These are phyloP conservation scores for Imleria badia DNA, from an alignment of 768 basidiomycete genomes.

Conservation along the genomic window DNA sequence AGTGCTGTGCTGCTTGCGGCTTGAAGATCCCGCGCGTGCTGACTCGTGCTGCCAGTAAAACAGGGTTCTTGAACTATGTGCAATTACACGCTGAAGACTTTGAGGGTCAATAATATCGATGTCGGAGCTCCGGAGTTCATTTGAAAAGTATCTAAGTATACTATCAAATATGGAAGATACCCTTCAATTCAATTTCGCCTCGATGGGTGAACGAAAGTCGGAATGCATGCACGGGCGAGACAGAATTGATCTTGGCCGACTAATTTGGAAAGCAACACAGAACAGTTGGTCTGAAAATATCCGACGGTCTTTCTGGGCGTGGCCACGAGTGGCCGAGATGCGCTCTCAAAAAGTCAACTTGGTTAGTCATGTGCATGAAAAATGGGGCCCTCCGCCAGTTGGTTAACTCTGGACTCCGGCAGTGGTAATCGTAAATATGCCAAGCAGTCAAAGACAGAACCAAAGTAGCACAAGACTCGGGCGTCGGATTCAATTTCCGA, in stretches of 20 bases:
- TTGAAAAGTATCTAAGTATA: not conserved
- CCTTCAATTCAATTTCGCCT: not conserved
- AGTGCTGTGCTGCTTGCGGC: conserved; percentile 7
- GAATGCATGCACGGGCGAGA: not conserved
- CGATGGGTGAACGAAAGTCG: not conserved
- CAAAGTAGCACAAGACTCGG: not conserved
- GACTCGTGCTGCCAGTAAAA: conserved; percentile 25
- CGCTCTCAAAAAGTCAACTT: not conserved
- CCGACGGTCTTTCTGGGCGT: not conserved
- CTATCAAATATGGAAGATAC: not conserved
- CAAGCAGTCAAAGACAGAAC: not conserved
- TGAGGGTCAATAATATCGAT: conserved; percentile 7
- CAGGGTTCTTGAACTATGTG: conserved; percentile 39
- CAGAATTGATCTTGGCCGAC: not conserved
- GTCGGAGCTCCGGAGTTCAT: not conserved
- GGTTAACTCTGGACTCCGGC: not conserved
- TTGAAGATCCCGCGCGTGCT: not conserved
- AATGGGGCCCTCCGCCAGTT: not conserved
- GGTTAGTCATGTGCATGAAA: not conserved
- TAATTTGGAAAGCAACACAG: conserved; percentile 6
- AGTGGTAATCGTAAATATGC: not conserved
- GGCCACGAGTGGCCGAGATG: not conserved
- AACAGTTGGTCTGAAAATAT: not conserved
- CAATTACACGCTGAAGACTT: conserved; percentile 41
- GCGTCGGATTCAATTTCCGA: conserved; percentile 9